Base-by-base conservation (phyloP, 345 rosid species). In the Eucalyptus regnans region DNA sequence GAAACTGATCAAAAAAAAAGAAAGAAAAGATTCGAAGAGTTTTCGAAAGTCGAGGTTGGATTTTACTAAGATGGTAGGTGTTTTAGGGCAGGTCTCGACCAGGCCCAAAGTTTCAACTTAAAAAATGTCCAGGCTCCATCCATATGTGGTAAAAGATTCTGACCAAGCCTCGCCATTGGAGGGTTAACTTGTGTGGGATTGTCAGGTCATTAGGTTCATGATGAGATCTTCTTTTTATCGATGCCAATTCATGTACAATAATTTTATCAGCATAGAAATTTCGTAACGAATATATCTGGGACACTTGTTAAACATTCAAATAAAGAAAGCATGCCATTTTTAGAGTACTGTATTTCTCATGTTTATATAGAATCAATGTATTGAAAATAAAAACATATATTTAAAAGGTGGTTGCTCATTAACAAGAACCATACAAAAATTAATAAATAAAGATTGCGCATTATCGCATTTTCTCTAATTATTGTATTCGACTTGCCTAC, bases 261-360 rank as follows among this genome's bases (percentile, higher is more conserved):
- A 25, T 76, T 76, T 10, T 18, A 76, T 76, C 8, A 76, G 20
- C 3, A 9, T 37, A 76, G 29, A 44, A 76, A 17, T 5, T 9
- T 9, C 1, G 4, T 18, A 9, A 41, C 25, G 0, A 71, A 12
- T 71, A 3, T 71, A 9, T 37, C 1, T 11, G 0, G 15, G 6
- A 6, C 29, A 76, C 48, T 76, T 20, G 48, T 71, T 37, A 41
- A 37, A 76, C 27, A 20, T 37, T 76, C 83, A 76, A 68, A 17
- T 68, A 9, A 68, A 33, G 43, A 68, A 68, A 68, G 11, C 76
- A 68, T 4, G 80, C 20, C 23, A 33, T 68, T 76, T 56, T 76
- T 20, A 71, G 7, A 76, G 23, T 12, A 76, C 1, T 2, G 8
- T 76, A 12, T 11, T 41, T 20, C 15, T 76, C 27, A 3, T 41